Percentiles rank a stretch among this genome's conserved stretches.
These are phyloP conservation scores for Leccinum ponderosum DNA, from an alignment of 1,284 basidiomycete species.

Conservation along the genomic window DNA sequence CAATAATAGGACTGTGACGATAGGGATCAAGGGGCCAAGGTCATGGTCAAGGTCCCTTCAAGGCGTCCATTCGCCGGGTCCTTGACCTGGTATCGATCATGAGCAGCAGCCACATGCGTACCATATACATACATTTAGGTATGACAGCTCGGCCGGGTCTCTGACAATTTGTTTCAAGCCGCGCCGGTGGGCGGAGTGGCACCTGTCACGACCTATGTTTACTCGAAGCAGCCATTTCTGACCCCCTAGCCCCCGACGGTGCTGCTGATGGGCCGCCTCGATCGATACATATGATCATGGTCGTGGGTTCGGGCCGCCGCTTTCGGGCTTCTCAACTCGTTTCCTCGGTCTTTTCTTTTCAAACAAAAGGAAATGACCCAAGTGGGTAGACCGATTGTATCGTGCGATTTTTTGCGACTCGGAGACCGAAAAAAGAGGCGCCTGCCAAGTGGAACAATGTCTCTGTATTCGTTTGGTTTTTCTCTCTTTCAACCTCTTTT, in stretches of 20 bases:
- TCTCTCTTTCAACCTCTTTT: not conserved
- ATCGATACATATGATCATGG: not conserved
- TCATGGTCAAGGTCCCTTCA: not conserved
- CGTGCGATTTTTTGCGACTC: slow-evolving; percentile 10
- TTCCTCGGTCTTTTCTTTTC: not conserved
- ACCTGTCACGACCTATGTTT: not conserved
- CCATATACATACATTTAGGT: not conserved
- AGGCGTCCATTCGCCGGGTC: not conserved
- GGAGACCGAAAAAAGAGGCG: not conserved
- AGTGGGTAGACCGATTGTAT: slow-evolving; percentile 14
- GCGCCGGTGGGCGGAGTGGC: not conserved
- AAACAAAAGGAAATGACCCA: not conserved
- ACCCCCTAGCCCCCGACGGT: not conserved
- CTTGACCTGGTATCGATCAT: not conserved
- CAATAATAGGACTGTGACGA: not conserved
- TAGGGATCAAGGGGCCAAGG: not conserved
- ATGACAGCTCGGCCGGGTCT: not conserved
- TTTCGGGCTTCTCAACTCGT: not conserved
- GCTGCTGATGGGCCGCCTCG: not conserved
- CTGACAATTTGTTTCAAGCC: not conserved
- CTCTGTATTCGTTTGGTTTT: not conserved
- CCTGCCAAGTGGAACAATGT: not conserved
- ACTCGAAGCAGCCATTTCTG: not conserved
- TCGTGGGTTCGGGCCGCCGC: not conserved
- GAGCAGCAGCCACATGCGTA: not conserved